Base-by-base conservation (phyloP, 2,329 filamentous ascomycete genomes). In the Penicillium paneum region DNA sequence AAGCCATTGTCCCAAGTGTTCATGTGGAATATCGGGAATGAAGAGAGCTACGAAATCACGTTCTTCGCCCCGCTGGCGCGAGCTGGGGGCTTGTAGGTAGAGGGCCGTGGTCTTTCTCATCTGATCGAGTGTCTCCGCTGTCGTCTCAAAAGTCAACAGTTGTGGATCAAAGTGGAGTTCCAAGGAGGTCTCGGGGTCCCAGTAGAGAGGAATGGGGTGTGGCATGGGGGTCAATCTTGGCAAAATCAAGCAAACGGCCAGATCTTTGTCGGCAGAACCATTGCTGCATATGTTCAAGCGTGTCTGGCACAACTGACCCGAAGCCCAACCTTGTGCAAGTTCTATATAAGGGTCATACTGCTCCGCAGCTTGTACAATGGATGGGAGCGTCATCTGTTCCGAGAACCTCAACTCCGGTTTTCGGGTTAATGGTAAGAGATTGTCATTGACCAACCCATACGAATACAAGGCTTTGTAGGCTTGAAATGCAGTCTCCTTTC, bases 401-500 rank as follows among this genome's bases (percentile, higher is more conserved):
- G 52, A 39, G 31, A 53, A 42, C 7, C 48, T 54, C 5, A 64
- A 52, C n/a, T 68, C 62, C 11, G 56, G 52, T 13, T 80, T 74
- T 8, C 54, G 56, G 1, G 61, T 63, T 8, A 73, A 65, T 5
- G 93, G 93, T 38, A 96, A 77, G 0, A 97, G 73, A 63, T 96
- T 80, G 13, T 95, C 83, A 57, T 90, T 91, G 1, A 97, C 72
- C 5, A 97, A 76, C 0, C 88, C 87, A 26, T 82, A 86, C 8
- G 82, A 63, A 66, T 93, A 85, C 0, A 97, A 77, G 5, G 78
- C 78, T 21, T 83, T 73, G 66, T 92, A 96, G 1, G 91, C 89
- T 65, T 90, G 83, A 57, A 96, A 94, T 0, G 90, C 88, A 1
- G 88, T 90, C 70, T 97, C 93, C 66, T 88, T 90, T 61, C 79